Evolutionary conservation across 495 filamentous ascomycete genomes (phyloP).

Genomic region (Poronia punctata): DNA sequence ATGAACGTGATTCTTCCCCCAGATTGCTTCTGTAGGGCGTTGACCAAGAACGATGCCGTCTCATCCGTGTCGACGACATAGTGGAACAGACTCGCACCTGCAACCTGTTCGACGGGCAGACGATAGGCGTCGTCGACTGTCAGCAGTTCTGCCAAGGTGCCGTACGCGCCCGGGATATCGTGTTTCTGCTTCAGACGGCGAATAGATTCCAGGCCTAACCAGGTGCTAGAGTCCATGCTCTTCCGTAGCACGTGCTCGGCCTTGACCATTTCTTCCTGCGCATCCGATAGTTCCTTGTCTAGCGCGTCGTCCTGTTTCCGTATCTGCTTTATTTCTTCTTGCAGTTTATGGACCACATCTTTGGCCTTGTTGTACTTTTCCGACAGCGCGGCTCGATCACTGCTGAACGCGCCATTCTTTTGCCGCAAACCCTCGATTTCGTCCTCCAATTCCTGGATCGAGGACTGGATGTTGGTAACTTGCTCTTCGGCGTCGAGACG

Average conservation of each 20-base stretch:
- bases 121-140: conserved; percentile 78
- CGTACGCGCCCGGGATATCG: conserved; percentile 81
- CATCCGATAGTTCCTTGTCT: conserved; percentile 66
- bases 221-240: conserved; percentile 84
- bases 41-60: conserved; percentile 74
- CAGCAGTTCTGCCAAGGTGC: conserved; percentile 85
- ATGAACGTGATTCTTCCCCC: conserved; percentile 92
- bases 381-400: conserved; percentile 60
- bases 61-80: conserved; percentile 92
- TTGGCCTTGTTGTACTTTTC: conserved; percentile 71
- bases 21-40: conserved; percentile 69
- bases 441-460: conserved; percentile 63
- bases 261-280: conserved; percentile 62
- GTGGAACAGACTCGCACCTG: conserved; percentile 89
- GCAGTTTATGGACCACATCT: conserved; percentile 69
- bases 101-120: conserved; percentile 86
- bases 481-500: conserved; percentile 78
- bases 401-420: conserved; percentile 70
- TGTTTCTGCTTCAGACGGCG: conserved; percentile 69
- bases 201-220: conserved; percentile 74
- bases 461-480: conserved; percentile 62
- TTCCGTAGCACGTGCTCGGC: conserved; percentile 71
- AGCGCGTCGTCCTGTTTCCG: conserved; percentile 88
- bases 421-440: conserved; percentile 64
- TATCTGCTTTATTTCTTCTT: conserved; percentile 84